Conservation (phyloP, 202 grass and related monocot genomes). For the Panicum virgatum region DNA sequence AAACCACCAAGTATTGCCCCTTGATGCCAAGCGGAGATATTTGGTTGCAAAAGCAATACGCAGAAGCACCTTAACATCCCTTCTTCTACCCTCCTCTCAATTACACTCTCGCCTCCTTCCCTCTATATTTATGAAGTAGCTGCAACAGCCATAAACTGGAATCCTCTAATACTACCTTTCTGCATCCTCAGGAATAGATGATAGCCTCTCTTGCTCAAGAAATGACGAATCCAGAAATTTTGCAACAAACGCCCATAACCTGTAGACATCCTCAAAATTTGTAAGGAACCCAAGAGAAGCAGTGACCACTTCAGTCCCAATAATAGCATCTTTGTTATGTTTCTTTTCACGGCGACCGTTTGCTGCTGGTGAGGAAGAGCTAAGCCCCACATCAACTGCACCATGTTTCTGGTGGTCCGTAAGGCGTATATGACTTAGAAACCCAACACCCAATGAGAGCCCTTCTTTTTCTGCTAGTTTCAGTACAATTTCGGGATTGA, state of each 20-base stretch:
- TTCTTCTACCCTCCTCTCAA: slow-evolving; percentile 36
- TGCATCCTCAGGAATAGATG: slow-evolving; percentile 71
- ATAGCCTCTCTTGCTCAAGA: slow-evolving; percentile 74
- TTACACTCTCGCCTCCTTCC: slow-evolving; percentile 29
- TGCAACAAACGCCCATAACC: slow-evolving; percentile 86
- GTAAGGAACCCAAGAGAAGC: slow-evolving; percentile 97
- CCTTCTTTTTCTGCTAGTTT: slow-evolving; percentile 92
- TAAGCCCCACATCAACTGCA: slow-evolving; percentile 48
- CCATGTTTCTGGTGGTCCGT: slow-evolving; percentile 72
- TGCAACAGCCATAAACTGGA: slow-evolving; percentile 48
- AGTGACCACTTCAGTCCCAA: slow-evolving; percentile 80
- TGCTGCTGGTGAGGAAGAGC: slow-evolving; percentile 56
- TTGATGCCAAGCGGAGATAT: slow-evolving; percentile 41
- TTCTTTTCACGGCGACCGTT: slow-evolving; percentile 64
- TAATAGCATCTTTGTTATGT: slow-evolving; percentile 55
- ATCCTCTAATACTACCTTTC: slow-evolving; percentile 51
- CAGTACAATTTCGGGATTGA: slow-evolving; percentile 82
- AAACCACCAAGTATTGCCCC: slow-evolving; percentile 45
- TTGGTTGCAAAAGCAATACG: slow-evolving; percentile 42
- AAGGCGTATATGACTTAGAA: slow-evolving; percentile 86
- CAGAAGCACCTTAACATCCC: slow-evolving; percentile 34
- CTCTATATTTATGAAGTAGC: slow-evolving; percentile 43
- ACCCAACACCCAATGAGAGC: slow-evolving; percentile 77
- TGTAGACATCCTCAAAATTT: slow-evolving; percentile 98
- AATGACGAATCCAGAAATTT: slow-evolving; percentile 88